Evolutionary conservation across 768 basidiomycete genomes (phyloP).

Genomic region (Pleurotus ostreatus): DNA sequence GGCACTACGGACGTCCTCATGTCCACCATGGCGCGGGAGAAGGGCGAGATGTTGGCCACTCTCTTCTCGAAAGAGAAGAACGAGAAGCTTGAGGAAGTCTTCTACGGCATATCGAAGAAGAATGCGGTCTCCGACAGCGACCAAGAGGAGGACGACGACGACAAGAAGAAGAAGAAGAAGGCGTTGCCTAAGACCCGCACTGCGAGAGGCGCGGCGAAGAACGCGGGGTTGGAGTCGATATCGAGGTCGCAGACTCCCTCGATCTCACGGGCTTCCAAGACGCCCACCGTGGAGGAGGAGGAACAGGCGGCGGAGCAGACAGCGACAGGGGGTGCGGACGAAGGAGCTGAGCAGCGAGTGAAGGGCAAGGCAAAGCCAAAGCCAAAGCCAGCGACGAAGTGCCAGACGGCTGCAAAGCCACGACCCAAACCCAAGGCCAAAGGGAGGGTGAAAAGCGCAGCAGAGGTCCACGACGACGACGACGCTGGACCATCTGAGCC

Average conservation of each 20-base stretch:
- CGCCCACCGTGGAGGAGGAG: no score
- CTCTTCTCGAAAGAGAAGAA: neutral
- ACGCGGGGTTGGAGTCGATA: no score
- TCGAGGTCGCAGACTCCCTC: no score
- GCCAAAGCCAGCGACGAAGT: no score
- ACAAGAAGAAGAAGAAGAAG: neutral
- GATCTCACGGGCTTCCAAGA: no score
- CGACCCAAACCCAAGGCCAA: no score
- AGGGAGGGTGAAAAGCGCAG: neutral
- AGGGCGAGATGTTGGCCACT: constrained; percentile 3
- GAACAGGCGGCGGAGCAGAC: no score
- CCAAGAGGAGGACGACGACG: neutral
- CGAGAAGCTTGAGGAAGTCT: neutral
- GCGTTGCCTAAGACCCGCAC: neutral
- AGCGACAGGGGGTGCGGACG: no score
- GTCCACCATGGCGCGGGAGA: neutral
- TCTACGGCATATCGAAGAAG: neutral
- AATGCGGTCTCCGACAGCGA: neutral
- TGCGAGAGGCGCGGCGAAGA: no score
- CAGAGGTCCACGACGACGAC: neutral
- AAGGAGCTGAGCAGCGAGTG: no score
- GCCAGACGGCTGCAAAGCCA: no score
- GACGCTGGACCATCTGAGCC: neutral
- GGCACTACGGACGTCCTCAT: constrained; percentile 7
- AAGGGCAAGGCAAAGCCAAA: no score